Conservation (phyloP, 1,284 basidiomycete genomes). For the Apiotrichum sp. region DNA sequence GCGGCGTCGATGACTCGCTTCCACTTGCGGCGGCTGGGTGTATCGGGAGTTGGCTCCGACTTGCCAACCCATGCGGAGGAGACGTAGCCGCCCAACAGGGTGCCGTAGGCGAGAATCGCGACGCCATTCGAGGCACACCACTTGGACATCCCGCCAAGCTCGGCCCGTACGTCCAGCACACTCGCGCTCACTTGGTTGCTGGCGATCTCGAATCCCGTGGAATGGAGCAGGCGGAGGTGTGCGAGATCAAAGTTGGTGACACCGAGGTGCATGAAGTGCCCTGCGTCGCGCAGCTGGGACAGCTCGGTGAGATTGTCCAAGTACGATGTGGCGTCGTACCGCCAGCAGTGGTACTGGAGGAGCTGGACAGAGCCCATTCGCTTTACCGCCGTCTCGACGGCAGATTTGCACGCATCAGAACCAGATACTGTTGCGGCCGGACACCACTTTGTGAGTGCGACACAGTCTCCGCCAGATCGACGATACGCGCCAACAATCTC, state of each 20-base stretch:
- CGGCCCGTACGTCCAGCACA: constrained; percentile 19
- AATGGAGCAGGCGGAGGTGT: constrained; percentile 17
- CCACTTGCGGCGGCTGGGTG: constrained; percentile 10
- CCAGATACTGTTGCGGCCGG: not conserved
- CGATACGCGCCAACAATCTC: too few species aligned
- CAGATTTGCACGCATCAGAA: not conserved
- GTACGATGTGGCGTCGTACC: constrained; percentile 7
- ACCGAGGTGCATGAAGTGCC: constrained; percentile 9
- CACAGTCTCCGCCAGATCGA: too few species aligned
- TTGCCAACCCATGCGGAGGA: constrained; percentile 15
- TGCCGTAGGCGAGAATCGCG: constrained; percentile 17
- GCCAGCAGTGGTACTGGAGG: constrained; percentile 9
- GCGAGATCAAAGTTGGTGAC: constrained; percentile 19
- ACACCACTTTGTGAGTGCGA: constrained; percentile 3
- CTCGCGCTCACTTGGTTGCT: constrained; percentile 20
- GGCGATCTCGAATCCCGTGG: constrained; percentile 13
- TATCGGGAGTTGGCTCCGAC: constrained; percentile 1
- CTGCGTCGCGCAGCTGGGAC: constrained; percentile 1
- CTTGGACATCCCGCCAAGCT: constrained; percentile 11
- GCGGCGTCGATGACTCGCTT: constrained; percentile 18
- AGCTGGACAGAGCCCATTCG: not conserved
- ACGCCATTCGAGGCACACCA: constrained; percentile 12
- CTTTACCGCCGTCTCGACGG: constrained; percentile 1
- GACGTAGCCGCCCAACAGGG: constrained; percentile 19
- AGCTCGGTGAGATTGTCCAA: constrained; percentile 8